Percentiles rank a stretch among this genome's conserved stretches.
phyloP scores from a whole-genome alignment of 768 basidiomycete genomes.

The Mycena belliarum region DNA sequence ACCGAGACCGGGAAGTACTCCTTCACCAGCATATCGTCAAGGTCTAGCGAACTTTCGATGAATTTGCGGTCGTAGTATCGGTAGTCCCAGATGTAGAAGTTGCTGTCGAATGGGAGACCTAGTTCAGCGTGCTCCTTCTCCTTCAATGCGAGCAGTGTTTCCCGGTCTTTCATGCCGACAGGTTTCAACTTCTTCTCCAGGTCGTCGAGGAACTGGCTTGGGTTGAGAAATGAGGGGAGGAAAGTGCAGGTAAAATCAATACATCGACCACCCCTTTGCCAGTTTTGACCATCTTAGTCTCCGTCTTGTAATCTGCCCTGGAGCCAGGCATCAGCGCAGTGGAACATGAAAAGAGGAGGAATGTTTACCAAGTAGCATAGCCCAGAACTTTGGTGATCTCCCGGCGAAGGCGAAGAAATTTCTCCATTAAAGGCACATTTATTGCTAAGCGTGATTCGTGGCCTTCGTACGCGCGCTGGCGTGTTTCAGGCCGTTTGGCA shows the following conservation, averaged over 20 bases:
- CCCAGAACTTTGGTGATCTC: conserved; percentile 66
- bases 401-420: conserved; percentile 69
- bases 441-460: conserved; percentile 67
- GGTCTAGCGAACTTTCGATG: conserved; percentile 62
- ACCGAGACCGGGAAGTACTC: conserved; percentile 87
- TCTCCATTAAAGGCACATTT: conserved; percentile 72
- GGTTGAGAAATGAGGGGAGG: conserved; percentile 1
- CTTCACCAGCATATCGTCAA: conserved; percentile 80
- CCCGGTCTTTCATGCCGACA: conserved; percentile 66
- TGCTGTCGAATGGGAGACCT: conserved; percentile 64
- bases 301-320: conserved; percentile 80
- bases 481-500: conserved; percentile 69
- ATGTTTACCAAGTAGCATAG: conserved; percentile 65
- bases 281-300: conserved; percentile 83
- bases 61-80: conserved; percentile 70
- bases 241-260: conserved; percentile 19
- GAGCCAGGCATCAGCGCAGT: background rate
- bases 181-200: conserved; percentile 74
- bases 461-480: conserved; percentile 63
- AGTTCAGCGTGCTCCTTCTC: conserved; percentile 66
- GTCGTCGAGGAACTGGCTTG: conserved; percentile 69
- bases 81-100: conserved; percentile 87
- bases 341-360: background rate
- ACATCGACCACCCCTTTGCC: conserved; percentile 62
- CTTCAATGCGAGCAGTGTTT: conserved; percentile 71